These are phyloP conservation scores for Hordeum marinum DNA, from an alignment of 176 grass and related monocot genomes.

Conservation along the genomic window DNA sequence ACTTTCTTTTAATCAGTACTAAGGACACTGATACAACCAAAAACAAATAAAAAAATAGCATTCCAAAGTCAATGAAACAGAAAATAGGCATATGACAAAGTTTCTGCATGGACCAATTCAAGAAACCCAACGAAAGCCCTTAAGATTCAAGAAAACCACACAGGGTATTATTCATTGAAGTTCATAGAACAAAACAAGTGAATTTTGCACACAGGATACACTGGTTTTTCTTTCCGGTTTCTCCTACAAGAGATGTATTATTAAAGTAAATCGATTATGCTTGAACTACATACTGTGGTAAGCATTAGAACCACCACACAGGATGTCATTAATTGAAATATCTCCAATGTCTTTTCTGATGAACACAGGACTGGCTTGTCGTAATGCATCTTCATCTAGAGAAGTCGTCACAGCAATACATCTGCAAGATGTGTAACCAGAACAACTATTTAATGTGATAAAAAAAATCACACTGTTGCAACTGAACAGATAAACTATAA, in stretches of 20 bases:
- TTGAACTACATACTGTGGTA: conserved; percentile 77
- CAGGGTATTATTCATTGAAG: conserved; percentile 21
- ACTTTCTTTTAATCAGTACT: conserved; percentile 58
- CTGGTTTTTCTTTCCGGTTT: conserved; percentile 30
- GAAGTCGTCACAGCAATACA: conserved; percentile 97
- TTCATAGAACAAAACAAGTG: conserved; percentile 29
- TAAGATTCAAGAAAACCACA: neutral
- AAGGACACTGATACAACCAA: conserved; percentile 31
- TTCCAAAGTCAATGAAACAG: conserved; percentile 17
- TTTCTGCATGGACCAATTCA: conserved; percentile 19
- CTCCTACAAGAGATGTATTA: conserved; percentile 37
- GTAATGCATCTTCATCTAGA: conserved; percentile 63
- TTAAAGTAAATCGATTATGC: conserved; percentile 32
- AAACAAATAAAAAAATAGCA: conserved; percentile 7
- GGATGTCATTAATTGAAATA: conserved; percentile 89
- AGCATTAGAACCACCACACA: conserved; percentile 83
- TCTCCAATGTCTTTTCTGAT: conserved; percentile 85
- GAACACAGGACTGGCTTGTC: conserved; percentile 63
- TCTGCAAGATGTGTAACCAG: conserved; percentile 47
- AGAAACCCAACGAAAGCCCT: neutral
- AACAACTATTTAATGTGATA: conserved; percentile 14
- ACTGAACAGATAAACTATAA: neutral
- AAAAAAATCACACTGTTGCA: neutral
- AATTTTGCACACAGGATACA: neutral
- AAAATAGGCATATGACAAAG: neutral